Conservation (phyloP, 202 grass and related monocot genomes). For the Setaria viridis region DNA sequence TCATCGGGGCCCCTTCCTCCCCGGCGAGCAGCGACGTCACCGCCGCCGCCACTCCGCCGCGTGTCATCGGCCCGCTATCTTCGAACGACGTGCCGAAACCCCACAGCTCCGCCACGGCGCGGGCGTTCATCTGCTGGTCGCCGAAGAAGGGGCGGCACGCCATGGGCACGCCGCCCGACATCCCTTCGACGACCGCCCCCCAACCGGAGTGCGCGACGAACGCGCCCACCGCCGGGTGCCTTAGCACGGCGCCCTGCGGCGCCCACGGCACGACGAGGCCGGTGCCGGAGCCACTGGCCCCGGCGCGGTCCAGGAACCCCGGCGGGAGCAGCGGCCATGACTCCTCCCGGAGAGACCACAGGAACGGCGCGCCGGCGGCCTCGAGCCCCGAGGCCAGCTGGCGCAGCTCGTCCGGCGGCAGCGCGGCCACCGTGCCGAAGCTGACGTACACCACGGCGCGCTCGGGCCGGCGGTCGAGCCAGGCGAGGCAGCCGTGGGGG, state of each 20-base stretch:
- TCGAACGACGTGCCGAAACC: slow-evolving; percentile 1
- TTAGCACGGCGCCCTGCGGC: slow-evolving; percentile 51
- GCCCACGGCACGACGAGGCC: slow-evolving; percentile 49
- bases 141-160: slow-evolving; percentile 45
- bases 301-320: slow-evolving; percentile 44
- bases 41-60: background rate
- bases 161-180: slow-evolving; percentile 37
- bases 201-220: slow-evolving; percentile 56
- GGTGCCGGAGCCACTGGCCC: background rate
- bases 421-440: slow-evolving; percentile 47
- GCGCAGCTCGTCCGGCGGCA: slow-evolving; percentile 42
- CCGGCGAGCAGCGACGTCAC: slow-evolving; percentile 22
- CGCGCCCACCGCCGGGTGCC: slow-evolving; percentile 46
- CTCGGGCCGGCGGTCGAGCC: slow-evolving; percentile 43
- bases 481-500: slow-evolving; percentile 48
- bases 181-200: slow-evolving; percentile 38
- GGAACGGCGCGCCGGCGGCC: slow-evolving; percentile 33
- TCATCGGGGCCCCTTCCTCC: slow-evolving; percentile 12
- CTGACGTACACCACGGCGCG: slow-evolving; percentile 47
- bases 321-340: slow-evolving; percentile 39
- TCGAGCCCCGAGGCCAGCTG: slow-evolving; percentile 33
- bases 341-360: slow-evolving; percentile 54
- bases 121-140: slow-evolving; percentile 39
- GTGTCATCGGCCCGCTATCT: background rate
- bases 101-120: slow-evolving; percentile 18